These are phyloP conservation scores for Neurospora africana DNA, from an alignment of 495 filamentous ascomycete species.

Conservation along the genomic window DNA sequence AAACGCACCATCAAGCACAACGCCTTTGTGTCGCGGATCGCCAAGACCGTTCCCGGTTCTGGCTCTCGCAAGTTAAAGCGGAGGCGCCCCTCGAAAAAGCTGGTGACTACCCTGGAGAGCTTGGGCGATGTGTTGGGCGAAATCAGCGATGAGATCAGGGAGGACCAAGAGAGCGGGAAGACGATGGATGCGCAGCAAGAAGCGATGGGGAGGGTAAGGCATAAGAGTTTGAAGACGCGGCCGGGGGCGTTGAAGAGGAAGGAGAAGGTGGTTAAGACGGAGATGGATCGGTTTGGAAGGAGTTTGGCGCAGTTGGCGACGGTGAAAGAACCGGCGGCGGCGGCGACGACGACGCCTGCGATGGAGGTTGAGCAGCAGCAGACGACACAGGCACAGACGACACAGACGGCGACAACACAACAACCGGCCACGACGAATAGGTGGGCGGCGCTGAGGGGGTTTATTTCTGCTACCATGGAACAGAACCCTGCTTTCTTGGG, in stretches of 20 bases:
- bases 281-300: slow-evolving; percentile 70
- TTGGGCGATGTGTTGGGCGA: slow-evolving; percentile 70
- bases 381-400: slow-evolving; percentile 9
- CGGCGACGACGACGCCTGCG: neutral
- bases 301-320: slow-evolving; percentile 62
- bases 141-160: slow-evolving; percentile 22
- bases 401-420: slow-evolving; percentile 7
- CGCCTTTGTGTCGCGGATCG: slow-evolving; percentile 61
- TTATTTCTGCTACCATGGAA: slow-evolving; percentile 65
- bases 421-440: slow-evolving; percentile 41
- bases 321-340: slow-evolving; percentile 24
- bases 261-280: slow-evolving; percentile 62
- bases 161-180: slow-evolving; percentile 9
- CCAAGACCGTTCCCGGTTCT: slow-evolving; percentile 41
- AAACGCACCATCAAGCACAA: slow-evolving; percentile 69
- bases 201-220: slow-evolving; percentile 43
- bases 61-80: slow-evolving; percentile 31
- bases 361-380: slow-evolving; percentile 4
- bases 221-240: slow-evolving; percentile 57
- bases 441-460: slow-evolving; percentile 59
- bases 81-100: slow-evolving; percentile 62
- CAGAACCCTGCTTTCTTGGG: slow-evolving; percentile 52
- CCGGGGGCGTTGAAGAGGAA: slow-evolving; percentile 77
- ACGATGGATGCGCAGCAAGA: slow-evolving; percentile 25
- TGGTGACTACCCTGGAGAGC: slow-evolving; percentile 64